Base-by-base conservation (phyloP, 805 yeast species). In the Nakazawaea molendinolei region DNA sequence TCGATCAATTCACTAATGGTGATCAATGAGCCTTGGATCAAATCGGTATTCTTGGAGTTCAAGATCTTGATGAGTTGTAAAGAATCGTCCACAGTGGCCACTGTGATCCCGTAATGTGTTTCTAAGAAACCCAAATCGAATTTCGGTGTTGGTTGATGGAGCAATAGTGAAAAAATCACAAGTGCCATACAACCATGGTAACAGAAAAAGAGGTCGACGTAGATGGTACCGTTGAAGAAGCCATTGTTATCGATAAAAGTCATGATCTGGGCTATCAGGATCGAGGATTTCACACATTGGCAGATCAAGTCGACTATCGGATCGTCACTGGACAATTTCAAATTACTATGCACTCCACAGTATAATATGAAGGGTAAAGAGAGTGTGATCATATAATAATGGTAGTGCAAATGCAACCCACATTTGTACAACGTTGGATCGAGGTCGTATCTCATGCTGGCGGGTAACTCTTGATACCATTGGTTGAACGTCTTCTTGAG, bases 101-200 rank as follows among this genome's bases (percentile, higher is more conserved):
- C 10, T 8, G 24, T n/a, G 25, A 42, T 23, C 5, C 35, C 33
- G 18, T 39, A 39, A n/a, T 35, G 20, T 6, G 16, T 8, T 16
- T 31, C 31, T 14, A 39, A 25, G 23, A 22, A 31, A 7, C 8
- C 19, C 15, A 25, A 8, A 26, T 38, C 41, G 9, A 38, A 19
- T 9, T 8, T 23, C 9, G 8, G 5, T 13, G 21, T 26, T n/a
- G 7, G 20, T 17, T 28, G 23, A 5, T 14, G n/a, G 6, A 39
- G 16, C n/a, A 36, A 31, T 19, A 45, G 21, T 17, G 31, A 38
- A n/a, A 38, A 39, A 10, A 40, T 14, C 8, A 45, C 38, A 23
- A 47, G 33, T 1, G 36, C 43, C 47, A 47, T 41, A 7, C 32
- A 15, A 4, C 45, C 44, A 29, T 41, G 43, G 36, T 47, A 47